Percentiles rank a stretch among this genome's conserved stretches.
phyloP scores from a whole-genome alignment of 1,284 basidiomycete genomes.

The Coniferiporia weirii region DNA sequence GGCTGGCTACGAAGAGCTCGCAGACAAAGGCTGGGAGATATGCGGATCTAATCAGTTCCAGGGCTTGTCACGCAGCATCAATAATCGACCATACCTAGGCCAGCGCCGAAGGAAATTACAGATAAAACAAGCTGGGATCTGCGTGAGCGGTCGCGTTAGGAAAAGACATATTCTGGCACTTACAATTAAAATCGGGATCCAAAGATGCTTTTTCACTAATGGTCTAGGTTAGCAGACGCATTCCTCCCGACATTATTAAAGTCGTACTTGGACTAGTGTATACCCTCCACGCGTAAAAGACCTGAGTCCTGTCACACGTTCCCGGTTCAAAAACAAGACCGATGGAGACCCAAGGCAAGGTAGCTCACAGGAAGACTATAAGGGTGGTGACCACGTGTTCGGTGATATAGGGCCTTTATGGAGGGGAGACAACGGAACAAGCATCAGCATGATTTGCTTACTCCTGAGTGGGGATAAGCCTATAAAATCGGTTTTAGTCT shows the following conservation, averaged over 20 bases:
- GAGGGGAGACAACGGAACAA: neutral
- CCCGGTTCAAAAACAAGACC: neutral
- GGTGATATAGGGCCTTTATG: slow-evolving; percentile 1
- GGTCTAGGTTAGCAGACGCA: neutral
- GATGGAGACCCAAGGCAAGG: neutral
- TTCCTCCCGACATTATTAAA: neutral
- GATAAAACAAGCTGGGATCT: neutral
- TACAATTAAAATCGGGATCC: slow-evolving; percentile 6
- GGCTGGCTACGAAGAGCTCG: slow-evolving; percentile 2
- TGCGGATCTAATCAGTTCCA: neutral
- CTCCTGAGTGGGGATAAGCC: neutral
- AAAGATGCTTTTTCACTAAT: slow-evolving; percentile 1
- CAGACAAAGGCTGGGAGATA: neutral
- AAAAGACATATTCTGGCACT: neutral
- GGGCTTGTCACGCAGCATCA: neutral
- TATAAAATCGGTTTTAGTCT: neutral
- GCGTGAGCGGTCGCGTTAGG: neutral
- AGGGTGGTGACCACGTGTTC: slow-evolving; percentile 3
- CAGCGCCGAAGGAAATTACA: neutral
- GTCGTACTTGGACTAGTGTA: neutral
- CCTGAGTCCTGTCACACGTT: slow-evolving; percentile 1
- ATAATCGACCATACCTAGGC: neutral
- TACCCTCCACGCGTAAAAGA: slow-evolving; percentile 8
- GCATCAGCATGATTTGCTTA: neutral
- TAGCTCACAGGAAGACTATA: slow-evolving; percentile 6